A percentile compares a stretch with the other conserved stretches of the same genome.
Evolutionary conservation across 139 green algal genomes (phyloP).

Genomic region (Eudorina sp.): DNA sequence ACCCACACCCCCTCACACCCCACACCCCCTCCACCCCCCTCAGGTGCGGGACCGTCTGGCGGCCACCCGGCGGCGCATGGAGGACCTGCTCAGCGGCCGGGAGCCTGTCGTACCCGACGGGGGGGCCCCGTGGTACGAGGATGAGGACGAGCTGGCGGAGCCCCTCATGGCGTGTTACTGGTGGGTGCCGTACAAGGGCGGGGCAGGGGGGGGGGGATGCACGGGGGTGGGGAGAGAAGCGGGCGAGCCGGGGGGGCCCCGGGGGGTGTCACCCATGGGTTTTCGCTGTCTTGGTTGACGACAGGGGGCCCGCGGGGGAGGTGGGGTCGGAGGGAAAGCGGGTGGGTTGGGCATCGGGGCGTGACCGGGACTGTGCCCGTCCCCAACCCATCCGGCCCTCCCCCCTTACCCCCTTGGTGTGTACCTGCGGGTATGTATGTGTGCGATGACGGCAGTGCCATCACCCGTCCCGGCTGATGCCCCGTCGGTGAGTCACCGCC

Average conservation of each 20-base stretch:
- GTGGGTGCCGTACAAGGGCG: not conserved
- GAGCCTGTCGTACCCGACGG: slow-evolving; percentile 57
- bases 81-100: slow-evolving; percentile 81
- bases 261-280: too few relatives aligned
- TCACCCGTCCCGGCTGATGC: not conserved
- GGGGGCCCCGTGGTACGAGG: slow-evolving; percentile 58
- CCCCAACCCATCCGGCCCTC: not conserved
- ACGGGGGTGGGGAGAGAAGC: not conserved
- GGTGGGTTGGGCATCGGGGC: too few relatives aligned
- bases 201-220: not conserved
- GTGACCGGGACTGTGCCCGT: too few relatives aligned
- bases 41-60: slow-evolving; percentile 80
- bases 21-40: not conserved
- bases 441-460: not conserved
- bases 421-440: not conserved
- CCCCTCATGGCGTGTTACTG: slow-evolving; percentile 44
- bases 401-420: not conserved
- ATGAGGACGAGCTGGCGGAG: slow-evolving; percentile 71
- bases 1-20: not conserved
- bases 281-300: too few relatives aligned
- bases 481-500: too few relatives aligned
- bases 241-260: too few relatives aligned
- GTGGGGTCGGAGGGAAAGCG: too few relatives aligned
- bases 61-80: slow-evolving; percentile 88
- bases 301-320: too few relatives aligned